Evolutionary conservation across 345 rosid genomes (phyloP).

Genomic region (Gossypioides kirkii): DNA sequence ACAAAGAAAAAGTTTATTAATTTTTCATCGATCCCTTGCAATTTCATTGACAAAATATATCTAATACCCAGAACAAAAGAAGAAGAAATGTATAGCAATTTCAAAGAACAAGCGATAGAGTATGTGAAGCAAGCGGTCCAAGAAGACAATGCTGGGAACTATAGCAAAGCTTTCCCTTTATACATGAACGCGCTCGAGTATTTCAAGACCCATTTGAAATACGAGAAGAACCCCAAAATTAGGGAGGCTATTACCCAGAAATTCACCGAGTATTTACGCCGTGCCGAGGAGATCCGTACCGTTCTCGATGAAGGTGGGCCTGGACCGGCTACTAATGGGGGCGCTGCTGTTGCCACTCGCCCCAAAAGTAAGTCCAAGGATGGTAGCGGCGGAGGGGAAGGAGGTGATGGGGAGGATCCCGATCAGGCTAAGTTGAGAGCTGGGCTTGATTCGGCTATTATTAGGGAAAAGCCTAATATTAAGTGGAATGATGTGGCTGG

Average conservation of each 20-base stretch:
- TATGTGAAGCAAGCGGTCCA: constrained; percentile 72
- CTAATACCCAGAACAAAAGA: background rate
- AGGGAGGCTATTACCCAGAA: constrained; percentile 69
- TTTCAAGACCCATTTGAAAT: constrained; percentile 78
- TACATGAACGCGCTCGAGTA: constrained; percentile 84
- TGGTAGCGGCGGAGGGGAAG: constrained; percentile 35
- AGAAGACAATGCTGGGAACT: constrained; percentile 76
- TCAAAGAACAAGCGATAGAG: constrained; percentile 88
- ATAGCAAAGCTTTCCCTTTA: constrained; percentile 68
- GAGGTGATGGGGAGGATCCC: constrained; percentile 64
- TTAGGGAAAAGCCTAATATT: constrained; percentile 72
- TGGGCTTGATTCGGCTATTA: constrained; percentile 68
- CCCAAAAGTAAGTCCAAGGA: constrained; percentile 72
- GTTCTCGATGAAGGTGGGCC: constrained; percentile 68
- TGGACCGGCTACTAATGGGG: constrained; percentile 56
- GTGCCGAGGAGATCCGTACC: constrained; percentile 83
- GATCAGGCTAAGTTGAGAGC: constrained; percentile 63
- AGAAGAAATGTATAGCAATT: constrained; percentile 69
- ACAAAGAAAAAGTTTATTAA: background rate
- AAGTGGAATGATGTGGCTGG: constrained; percentile 87
- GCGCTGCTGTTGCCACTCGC: constrained; percentile 65
- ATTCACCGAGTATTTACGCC: constrained; percentile 72
- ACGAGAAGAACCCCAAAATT: constrained; percentile 79
- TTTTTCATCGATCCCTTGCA: constrained; percentile 16
- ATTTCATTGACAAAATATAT: constrained; percentile 3